Conservation (phyloP, 2,329 filamentous ascomycete species). For the Golovinomyces cichoracearum region DNA sequence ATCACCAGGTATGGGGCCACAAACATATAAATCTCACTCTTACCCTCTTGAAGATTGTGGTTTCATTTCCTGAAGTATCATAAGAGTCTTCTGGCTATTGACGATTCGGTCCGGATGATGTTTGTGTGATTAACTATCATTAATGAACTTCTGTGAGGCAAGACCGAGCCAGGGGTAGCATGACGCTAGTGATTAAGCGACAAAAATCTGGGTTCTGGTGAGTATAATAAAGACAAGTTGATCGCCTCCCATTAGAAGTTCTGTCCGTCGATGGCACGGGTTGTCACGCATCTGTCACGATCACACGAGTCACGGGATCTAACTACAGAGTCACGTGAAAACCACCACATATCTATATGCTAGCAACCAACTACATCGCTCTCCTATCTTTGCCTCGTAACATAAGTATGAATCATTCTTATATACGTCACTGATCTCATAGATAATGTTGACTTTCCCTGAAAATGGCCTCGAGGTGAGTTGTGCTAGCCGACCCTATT, state of each 20-base stretch:
- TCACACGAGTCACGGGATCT: not conserved
- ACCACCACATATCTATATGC: no score
- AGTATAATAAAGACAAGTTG: conserved; percentile 5
- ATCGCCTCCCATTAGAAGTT: conserved; percentile 3
- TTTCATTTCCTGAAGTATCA: no score
- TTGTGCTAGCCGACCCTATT: not conserved
- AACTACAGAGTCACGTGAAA: conserved; percentile 1
- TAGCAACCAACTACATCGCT: not conserved
- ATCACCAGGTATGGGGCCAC: no score
- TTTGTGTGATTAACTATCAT: no score
- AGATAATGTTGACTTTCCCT: conserved; percentile 11
- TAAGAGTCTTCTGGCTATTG: no score
- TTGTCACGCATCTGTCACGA: conserved; percentile 1
- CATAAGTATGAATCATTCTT: no score
- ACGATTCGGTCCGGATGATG: no score
- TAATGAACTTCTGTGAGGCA: conserved; percentile 4
- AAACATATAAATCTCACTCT: no score
- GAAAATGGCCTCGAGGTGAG: conserved; percentile 17
- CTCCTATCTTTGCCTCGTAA: no score
- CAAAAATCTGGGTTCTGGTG: conserved; percentile 1
- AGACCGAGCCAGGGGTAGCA: conserved; percentile 3
- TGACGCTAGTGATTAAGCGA: conserved; percentile 3
- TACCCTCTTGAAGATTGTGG: no score
- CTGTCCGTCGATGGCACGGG: not conserved
- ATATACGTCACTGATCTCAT: not conserved